phyloP scores from a whole-genome alignment of 805 yeast species.

The Barnettozyma salicaria region DNA sequence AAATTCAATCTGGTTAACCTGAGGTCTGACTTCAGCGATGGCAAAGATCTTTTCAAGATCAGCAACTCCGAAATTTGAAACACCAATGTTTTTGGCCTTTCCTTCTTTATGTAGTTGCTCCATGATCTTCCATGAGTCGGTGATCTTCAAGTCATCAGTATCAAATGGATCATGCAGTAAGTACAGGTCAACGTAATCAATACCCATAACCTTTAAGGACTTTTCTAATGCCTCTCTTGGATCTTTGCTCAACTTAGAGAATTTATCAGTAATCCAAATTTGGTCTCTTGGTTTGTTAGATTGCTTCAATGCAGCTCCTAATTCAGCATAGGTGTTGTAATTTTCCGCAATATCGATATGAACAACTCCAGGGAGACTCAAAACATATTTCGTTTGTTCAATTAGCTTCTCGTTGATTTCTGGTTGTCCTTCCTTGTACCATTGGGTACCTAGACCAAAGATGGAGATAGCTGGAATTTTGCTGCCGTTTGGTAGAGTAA shows the following conservation, averaged over 20 bases:
- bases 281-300: slow-evolving; percentile 41
- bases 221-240: slow-evolving; percentile 38
- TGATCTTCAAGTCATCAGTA: slow-evolving; percentile 34
- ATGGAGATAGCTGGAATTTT: slow-evolving; percentile 43
- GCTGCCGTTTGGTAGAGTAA: slow-evolving; percentile 31
- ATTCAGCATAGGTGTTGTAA: slow-evolving; percentile 48
- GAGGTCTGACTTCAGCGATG: slow-evolving; percentile 39
- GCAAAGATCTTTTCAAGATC: slow-evolving; percentile 40
- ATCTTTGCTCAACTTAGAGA: slow-evolving; percentile 27
- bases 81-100: slow-evolving; percentile 51
- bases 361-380: slow-evolving; percentile 40
- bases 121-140: slow-evolving; percentile 47
- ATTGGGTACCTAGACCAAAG: slow-evolving; percentile 56
- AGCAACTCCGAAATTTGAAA: slow-evolving; percentile 49
- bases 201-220: slow-evolving; percentile 34
- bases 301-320: slow-evolving; percentile 41
- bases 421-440: slow-evolving; percentile 35
- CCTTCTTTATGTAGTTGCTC: slow-evolving; percentile 47
- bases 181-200: slow-evolving; percentile 48
- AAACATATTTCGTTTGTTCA: slow-evolving; percentile 27
- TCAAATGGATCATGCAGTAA: slow-evolving; percentile 44
- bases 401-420: slow-evolving; percentile 29
- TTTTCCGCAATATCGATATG: slow-evolving; percentile 57
- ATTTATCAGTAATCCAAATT: slow-evolving; percentile 52
- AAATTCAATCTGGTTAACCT: slow-evolving; percentile 59